Conservation (phyloP, 1,284 basidiomycete genomes). For the Ustilago shanxiensis region DNA sequence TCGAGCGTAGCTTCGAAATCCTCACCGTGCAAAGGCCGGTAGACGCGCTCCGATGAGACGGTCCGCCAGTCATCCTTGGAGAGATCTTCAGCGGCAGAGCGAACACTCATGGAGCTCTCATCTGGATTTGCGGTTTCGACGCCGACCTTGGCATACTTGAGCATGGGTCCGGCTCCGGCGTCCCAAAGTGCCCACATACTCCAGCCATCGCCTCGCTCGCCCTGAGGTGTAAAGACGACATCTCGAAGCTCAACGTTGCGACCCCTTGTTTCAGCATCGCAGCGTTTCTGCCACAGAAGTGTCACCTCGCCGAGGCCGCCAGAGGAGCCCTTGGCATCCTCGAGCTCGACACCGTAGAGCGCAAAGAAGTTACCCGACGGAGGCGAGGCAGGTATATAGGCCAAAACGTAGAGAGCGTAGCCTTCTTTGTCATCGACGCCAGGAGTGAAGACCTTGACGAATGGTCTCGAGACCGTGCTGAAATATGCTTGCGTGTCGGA, state of each 20-base stretch:
- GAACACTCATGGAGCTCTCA: conserved; percentile 38
- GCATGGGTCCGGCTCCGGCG: conserved; percentile 52
- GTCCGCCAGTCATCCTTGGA: conserved; percentile 54
- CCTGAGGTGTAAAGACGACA: conserved; percentile 46
- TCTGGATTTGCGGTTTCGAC: conserved; percentile 40
- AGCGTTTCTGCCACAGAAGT: conserved; percentile 61
- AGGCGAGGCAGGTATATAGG: conserved; percentile 60
- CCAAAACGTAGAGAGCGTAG: conserved; percentile 55
- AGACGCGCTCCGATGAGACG: conserved; percentile 46
- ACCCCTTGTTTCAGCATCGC: conserved; percentile 53
- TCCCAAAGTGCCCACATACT: conserved; percentile 66
- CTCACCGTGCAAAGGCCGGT: conserved; percentile 57
- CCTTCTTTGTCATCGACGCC: conserved; percentile 37
- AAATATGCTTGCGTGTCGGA: conserved; percentile 42
- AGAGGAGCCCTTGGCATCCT: conserved; percentile 53
- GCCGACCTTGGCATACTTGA: conserved; percentile 50
- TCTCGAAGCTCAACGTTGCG: conserved; percentile 64
- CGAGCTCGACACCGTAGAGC: conserved; percentile 63
- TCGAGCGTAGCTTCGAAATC: conserved; percentile 60
- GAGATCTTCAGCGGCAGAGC: conserved; percentile 25
- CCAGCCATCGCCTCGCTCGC: conserved; percentile 44
- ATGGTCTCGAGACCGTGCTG: conserved; percentile 43
- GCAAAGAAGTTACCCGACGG: conserved; percentile 60
- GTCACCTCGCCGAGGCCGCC: conserved; percentile 60
- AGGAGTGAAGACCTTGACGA: conserved; percentile 51